phyloP scores from a whole-genome alignment of 2,329 filamentous ascomycete genomes.

The Xylaria sp. region DNA sequence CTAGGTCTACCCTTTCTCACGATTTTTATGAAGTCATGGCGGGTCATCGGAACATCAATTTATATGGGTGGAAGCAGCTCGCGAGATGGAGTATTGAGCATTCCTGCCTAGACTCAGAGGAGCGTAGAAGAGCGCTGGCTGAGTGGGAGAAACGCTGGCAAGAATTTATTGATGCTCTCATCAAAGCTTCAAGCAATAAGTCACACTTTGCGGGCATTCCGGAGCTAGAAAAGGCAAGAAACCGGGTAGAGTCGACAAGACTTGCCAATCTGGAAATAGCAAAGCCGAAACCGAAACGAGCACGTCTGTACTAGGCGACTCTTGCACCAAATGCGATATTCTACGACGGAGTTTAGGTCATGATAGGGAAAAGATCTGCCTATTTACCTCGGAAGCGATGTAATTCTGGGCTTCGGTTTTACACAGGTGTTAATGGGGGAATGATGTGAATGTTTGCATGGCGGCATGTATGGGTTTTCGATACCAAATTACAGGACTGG shows the following conservation, averaged over 20 bases:
- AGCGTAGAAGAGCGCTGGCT: conserved; percentile 51
- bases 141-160: conserved; percentile 68
- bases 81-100: conserved; percentile 71
- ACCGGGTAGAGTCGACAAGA: conserved; percentile 55
- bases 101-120: conserved; percentile 60
- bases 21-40: conserved; percentile 83
- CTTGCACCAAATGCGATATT: neutral
- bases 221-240: conserved; percentile 13
- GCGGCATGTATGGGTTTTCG: neutral
- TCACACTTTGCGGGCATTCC: neutral
- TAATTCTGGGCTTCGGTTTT: conserved; percentile 1
- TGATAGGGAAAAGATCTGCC: neutral
- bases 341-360: neutral
- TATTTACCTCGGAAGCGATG: neutral
- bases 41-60: conserved; percentile 71
- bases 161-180: conserved; percentile 59
- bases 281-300: neutral
- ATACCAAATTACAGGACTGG: neutral
- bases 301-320: neutral
- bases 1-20: conserved; percentile 74
- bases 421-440: neutral
- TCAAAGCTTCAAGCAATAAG: neutral
- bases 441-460: neutral
- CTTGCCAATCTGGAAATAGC: conserved; percentile 24
- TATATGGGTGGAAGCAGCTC: conserved; percentile 78